Conservation (phyloP, 176 grass and related monocot species). For the Echinochloa phyllopogon region DNA sequence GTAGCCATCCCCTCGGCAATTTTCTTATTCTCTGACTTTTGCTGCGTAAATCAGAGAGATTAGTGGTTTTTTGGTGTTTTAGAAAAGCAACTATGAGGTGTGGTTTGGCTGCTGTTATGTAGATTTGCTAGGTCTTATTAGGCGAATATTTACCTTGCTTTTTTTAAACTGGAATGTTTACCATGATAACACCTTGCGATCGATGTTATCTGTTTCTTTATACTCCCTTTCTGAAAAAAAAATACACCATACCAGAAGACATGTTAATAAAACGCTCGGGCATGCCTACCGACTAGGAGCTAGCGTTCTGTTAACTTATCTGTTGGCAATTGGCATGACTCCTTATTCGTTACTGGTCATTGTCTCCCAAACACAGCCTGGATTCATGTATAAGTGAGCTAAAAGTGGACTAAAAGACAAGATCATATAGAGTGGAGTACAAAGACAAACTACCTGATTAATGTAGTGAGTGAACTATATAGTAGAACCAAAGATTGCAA, state of each 20-base stretch:
- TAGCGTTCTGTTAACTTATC: background rate
- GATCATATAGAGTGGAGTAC: constrained; percentile 36
- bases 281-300: background rate
- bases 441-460: constrained; percentile 19
- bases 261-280: background rate
- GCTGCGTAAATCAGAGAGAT: too few relatives aligned
- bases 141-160: too few relatives aligned
- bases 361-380: constrained; percentile 4
- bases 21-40: too few relatives aligned
- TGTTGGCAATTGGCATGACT: background rate
- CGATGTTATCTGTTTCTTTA: too few relatives aligned
- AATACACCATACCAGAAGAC: background rate
- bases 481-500: background rate
- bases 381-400: constrained; percentile 32
- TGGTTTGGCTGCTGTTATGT: too few relatives aligned
- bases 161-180: too few relatives aligned
- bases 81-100: too few relatives aligned
- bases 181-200: too few relatives aligned
- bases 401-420: constrained; percentile 38
- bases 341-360: background rate
- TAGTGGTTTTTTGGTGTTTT: too few relatives aligned
- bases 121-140: too few relatives aligned
- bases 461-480: background rate
- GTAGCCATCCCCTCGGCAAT: too few relatives aligned
- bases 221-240: too few relatives aligned